Conservation (phyloP, 177 flowering plant species). For the Telopea speciosissima region DNA sequence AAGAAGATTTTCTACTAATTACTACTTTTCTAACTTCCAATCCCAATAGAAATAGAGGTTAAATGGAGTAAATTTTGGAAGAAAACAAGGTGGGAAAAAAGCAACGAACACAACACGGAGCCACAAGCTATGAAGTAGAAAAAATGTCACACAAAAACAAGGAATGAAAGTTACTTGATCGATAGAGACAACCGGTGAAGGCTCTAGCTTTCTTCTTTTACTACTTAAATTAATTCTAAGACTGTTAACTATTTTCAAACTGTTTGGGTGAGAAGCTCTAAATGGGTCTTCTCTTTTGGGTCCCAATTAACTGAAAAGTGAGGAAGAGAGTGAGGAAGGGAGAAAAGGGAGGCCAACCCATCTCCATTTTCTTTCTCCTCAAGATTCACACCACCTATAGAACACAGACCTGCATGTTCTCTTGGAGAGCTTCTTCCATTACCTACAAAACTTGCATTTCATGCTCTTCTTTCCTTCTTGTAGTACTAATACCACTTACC, state of each 20-base stretch:
- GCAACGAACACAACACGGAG: neutral
- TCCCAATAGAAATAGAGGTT: neutral
- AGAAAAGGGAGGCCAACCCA: conserved; percentile 31
- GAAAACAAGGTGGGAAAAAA: neutral
- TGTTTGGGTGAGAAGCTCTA: neutral
- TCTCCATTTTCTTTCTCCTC: conserved; percentile 21
- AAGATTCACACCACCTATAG: conserved; percentile 30
- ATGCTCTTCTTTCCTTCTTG: conserved; percentile 24
- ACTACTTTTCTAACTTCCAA: neutral
- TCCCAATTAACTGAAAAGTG: conserved; percentile 11
- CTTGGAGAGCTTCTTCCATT: conserved; percentile 23
- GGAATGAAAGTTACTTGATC: neutral
- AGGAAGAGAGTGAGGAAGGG: conserved; percentile 18
- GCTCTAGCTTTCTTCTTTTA: neutral
- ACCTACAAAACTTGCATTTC: conserved; percentile 36
- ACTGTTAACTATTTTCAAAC: neutral
- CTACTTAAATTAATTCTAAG: neutral
- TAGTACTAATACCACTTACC: conserved; percentile 21
- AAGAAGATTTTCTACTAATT: neutral
- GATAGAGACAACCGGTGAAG: neutral
- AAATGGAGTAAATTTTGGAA: neutral
- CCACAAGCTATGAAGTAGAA: neutral
- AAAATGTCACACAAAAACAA: neutral
- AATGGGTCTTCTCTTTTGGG: neutral
- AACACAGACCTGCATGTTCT: conserved; percentile 43